Evolutionary conservation across 2,329 filamentous ascomycete genomes (phyloP).

Genomic region (Cladosporium sp.): DNA sequence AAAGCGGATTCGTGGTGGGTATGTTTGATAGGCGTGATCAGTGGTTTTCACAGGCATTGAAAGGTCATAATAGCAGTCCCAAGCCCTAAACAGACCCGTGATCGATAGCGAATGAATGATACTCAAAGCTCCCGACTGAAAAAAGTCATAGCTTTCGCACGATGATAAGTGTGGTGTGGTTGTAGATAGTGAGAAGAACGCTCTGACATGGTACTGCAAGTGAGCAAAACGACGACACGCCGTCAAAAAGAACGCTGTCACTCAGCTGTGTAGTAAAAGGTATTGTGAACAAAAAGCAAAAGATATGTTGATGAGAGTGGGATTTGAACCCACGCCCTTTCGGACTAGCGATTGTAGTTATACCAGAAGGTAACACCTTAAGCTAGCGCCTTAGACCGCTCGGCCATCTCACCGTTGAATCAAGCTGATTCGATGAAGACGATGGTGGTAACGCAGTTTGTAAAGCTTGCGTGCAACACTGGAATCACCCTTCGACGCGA

Average conservation of each 20-base stretch:
- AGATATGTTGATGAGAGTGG: constrained; percentile 30
- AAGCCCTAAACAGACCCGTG: not conserved
- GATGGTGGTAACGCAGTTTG: not conserved
- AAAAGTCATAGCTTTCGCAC: not conserved
- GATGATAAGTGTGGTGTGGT: not conserved
- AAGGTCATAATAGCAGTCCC: not conserved
- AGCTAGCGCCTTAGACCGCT: constrained; percentile 33
- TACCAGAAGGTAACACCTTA: constrained; percentile 20
- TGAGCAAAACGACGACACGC: not conserved
- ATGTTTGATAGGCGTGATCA: not conserved
- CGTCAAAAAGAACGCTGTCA: not conserved
- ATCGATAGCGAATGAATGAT: not conserved
- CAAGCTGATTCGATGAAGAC: not conserved
- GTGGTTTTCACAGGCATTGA: not conserved
- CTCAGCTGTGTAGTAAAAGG: no score
- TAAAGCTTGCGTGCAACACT: not conserved
- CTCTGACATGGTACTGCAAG: not conserved
- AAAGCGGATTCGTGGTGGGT: not conserved
- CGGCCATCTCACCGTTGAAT: constrained; percentile 18
- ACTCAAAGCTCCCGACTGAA: not conserved
- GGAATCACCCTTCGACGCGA: not conserved
- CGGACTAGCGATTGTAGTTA: constrained; percentile 10
- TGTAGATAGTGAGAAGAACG: not conserved
- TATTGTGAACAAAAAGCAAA: not conserved
- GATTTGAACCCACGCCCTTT: constrained; percentile 35